Percentiles rank a stretch among this genome's conserved stretches.
phyloP scores from a whole-genome alignment of 768 basidiomycete species.

The Termitomyces heimii region DNA sequence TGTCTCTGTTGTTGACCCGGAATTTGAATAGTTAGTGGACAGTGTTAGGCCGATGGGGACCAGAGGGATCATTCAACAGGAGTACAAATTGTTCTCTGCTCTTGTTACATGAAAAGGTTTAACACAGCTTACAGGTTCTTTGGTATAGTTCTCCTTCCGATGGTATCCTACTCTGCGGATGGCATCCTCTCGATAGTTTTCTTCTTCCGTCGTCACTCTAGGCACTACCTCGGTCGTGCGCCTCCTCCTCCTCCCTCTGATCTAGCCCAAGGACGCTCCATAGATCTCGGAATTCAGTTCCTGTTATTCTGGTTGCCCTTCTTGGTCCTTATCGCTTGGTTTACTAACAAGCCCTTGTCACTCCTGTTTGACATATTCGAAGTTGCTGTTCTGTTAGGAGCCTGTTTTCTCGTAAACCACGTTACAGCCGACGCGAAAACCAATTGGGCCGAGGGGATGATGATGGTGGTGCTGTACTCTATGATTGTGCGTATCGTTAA shows the following conservation, averaged over 20 bases:
- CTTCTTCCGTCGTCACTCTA: constrained; percentile 40
- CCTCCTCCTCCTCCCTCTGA: constrained; percentile 35
- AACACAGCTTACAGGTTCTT: constrained; percentile 49
- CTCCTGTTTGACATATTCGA: constrained; percentile 70
- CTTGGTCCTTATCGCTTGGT: constrained; percentile 64
- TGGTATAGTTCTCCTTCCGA: constrained; percentile 62
- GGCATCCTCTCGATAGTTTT: constrained; percentile 52
- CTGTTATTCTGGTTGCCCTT: constrained; percentile 79
- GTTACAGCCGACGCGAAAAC: constrained; percentile 73
- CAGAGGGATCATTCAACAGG: constrained; percentile 32
- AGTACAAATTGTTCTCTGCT: constrained; percentile 27
- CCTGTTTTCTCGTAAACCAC: constrained; percentile 74
- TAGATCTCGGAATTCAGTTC: constrained; percentile 75
- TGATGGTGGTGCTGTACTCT: constrained; percentile 59
- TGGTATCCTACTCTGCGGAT: constrained; percentile 70
- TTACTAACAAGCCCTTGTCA: constrained; percentile 48
- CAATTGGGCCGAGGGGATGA: constrained; percentile 69
- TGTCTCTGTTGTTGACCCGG: background rate
- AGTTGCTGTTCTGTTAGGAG: constrained; percentile 56
- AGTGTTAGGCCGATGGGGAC: constrained; percentile 53
- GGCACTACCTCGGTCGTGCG: constrained; percentile 29
- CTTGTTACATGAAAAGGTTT: background rate
- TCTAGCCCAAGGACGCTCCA: constrained; percentile 63
- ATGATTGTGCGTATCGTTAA: constrained; percentile 42
- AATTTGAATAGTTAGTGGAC: constrained; percentile 45